These are phyloP conservation scores for Sphagnurus paluster DNA, from an alignment of 1,284 basidiomycete genomes.

Conservation along the genomic window DNA sequence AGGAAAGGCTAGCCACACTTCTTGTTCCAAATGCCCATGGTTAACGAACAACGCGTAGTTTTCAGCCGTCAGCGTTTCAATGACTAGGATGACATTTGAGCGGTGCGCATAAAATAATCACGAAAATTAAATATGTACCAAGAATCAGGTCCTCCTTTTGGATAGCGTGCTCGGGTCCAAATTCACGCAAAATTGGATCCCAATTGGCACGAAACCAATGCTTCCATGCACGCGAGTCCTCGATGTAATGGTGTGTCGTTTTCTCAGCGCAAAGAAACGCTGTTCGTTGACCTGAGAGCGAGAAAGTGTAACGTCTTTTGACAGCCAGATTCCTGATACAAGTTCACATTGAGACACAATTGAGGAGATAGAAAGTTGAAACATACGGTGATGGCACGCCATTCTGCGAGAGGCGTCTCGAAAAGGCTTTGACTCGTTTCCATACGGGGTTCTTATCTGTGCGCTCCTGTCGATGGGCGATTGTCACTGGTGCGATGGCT, in stretches of 20 bases:
- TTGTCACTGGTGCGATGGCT: neutral
- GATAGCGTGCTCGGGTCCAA: constrained; percentile 50
- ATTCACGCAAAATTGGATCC: constrained; percentile 56
- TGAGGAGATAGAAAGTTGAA: no score
- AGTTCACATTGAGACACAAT: no score
- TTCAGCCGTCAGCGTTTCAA: constrained; percentile 64
- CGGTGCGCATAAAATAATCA: neutral
- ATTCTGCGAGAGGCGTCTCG: constrained; percentile 6
- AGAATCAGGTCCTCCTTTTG: constrained; percentile 69
- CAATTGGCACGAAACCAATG: constrained; percentile 70
- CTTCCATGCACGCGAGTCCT: constrained; percentile 56
- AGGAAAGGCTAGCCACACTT: constrained; percentile 31
- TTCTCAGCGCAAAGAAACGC: constrained; percentile 68
- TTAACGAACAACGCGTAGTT: constrained; percentile 71
- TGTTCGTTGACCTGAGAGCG: constrained; percentile 60
- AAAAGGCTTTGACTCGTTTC: constrained; percentile 13
- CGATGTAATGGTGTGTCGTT: constrained; percentile 65
- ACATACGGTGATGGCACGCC: no score
- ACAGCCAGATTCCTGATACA: constrained; percentile 27
- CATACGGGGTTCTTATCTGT: constrained; percentile 5
- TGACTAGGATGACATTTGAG: constrained; percentile 42
- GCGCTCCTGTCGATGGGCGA: constrained; percentile 1
- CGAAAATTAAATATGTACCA: constrained; percentile 41
- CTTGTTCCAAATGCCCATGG: constrained; percentile 62
- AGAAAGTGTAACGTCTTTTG: constrained; percentile 54